Evolutionary conservation across 208 protist species (phyloP).

Genomic region (Porcisia hertigi): DNA sequence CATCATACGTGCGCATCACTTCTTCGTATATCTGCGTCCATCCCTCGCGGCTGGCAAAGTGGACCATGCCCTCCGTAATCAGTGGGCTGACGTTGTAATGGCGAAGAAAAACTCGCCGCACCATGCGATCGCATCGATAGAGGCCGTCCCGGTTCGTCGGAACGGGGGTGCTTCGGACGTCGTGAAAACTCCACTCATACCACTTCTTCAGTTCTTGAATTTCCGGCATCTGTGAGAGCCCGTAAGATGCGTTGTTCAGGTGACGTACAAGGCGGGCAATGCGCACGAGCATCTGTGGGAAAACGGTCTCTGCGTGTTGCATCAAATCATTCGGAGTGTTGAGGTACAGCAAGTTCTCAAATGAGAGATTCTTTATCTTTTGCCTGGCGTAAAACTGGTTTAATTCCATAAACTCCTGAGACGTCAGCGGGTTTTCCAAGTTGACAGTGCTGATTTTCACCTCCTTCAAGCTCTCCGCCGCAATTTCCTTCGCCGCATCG

Average conservation of each 20-base stretch:
- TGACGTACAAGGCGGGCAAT: conserved; percentile 44
- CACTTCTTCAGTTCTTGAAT: conserved; percentile 64
- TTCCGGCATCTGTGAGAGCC: conserved; percentile 71
- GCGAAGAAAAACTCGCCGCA: conserved; percentile 61
- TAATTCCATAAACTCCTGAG: conserved; percentile 72
- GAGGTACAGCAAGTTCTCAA: conserved; percentile 65
- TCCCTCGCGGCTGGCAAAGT: conserved; percentile 57
- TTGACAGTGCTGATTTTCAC: conserved; percentile 26
- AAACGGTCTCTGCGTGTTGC: conserved; percentile 43
- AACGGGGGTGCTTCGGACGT: conserved; percentile 47
- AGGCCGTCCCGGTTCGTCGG: conserved; percentile 36
- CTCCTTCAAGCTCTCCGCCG: conserved; percentile 35
- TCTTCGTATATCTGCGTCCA: conserved; percentile 49
- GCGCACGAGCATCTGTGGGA: conserved; percentile 64
- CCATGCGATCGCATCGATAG: conserved; percentile 52
- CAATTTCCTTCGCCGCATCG: conserved; percentile 36
- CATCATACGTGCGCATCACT: conserved; percentile 36
- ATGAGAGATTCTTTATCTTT: conserved; percentile 31
- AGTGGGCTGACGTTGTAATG: conserved; percentile 68
- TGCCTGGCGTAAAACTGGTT: conserved; percentile 78
- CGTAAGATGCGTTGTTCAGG: conserved; percentile 59
- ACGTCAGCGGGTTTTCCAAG: conserved; percentile 50
- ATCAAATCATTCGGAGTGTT: conserved; percentile 46
- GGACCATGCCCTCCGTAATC: conserved; percentile 49
- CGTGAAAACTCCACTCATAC: conserved; percentile 83